Evolutionary conservation across 257 asterid genomes (phyloP).

Genomic region (Fraxinus anomala): DNA sequence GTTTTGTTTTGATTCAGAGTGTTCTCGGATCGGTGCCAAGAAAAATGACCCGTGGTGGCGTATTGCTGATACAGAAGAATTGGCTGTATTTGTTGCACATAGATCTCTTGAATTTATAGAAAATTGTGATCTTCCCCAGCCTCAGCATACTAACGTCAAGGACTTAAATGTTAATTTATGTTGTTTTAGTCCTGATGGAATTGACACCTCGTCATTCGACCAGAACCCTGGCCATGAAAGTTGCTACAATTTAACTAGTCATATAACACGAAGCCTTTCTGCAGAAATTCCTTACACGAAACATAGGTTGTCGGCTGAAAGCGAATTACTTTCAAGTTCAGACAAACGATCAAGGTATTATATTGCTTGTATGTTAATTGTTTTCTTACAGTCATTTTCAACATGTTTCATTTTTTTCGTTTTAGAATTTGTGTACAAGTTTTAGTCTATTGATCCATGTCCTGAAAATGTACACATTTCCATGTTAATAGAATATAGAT

Average conservation of each 20-base stretch:
- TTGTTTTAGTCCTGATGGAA: constrained; percentile 27
- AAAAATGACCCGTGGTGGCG: constrained; percentile 81
- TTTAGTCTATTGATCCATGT: too few species aligned
- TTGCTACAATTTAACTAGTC: background rate
- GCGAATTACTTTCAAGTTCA: too few species aligned
- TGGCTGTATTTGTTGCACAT: constrained; percentile 67
- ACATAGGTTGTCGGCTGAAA: too few species aligned
- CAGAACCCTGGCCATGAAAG: constrained; percentile 20
- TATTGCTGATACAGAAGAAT: constrained; percentile 65
- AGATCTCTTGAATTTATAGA: constrained; percentile 58
- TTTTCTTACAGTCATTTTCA: too few species aligned
- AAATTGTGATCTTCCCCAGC: constrained; percentile 86
- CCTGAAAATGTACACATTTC: too few species aligned
- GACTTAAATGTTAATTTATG: constrained; percentile 31
- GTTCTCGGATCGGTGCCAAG: constrained; percentile 51
- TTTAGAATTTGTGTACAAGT: too few species aligned
- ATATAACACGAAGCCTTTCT: constrained; percentile 18
- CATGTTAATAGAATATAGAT: too few species aligned
- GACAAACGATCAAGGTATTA: too few species aligned
- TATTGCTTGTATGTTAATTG: too few species aligned
- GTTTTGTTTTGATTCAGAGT: constrained; percentile 41
- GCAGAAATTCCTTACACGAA: constrained; percentile 4
- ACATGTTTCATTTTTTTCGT: too few species aligned
- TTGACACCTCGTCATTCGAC: constrained; percentile 24
- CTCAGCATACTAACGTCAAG: constrained; percentile 47